These are phyloP conservation scores for Neonectria coccinea DNA, from an alignment of 2,329 filamentous ascomycete species.

Conservation along the genomic window DNA sequence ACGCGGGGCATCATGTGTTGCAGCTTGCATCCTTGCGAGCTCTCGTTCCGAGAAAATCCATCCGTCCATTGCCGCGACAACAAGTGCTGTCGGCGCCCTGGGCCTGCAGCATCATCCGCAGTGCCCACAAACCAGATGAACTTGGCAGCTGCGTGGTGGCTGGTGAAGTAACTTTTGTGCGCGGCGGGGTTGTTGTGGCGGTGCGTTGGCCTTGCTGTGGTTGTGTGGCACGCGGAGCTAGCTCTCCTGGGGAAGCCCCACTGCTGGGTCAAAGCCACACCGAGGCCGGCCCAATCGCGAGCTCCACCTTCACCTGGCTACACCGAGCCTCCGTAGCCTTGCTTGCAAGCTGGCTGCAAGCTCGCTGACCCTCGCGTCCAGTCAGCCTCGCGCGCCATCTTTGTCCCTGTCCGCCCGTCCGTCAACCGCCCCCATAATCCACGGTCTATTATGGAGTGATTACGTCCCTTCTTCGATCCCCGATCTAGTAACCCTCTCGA, in stretches of 20 bases:
- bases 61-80: constrained; percentile 30
- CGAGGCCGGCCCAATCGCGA: constrained; percentile 34
- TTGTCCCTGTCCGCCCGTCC: constrained; percentile 15
- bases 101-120: constrained; percentile 27
- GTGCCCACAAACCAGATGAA: constrained; percentile 19
- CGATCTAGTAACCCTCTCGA: constrained; percentile 17
- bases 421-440: constrained; percentile 15
- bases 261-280: constrained; percentile 12
- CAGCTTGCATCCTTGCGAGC: constrained; percentile 33
- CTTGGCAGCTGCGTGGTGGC: constrained; percentile 2
- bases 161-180: constrained; percentile 6
- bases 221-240: constrained; percentile 2
- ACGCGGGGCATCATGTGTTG: constrained; percentile 32
- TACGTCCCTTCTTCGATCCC: not conserved
- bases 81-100: constrained; percentile 6
- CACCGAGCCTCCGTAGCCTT: constrained; percentile 38
- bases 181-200: constrained; percentile 20
- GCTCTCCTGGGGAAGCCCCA: not conserved
- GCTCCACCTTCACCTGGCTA: constrained; percentile 16
- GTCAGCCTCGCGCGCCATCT: constrained; percentile 33
- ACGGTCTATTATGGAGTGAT: constrained; percentile 31
- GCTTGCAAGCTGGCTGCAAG: constrained; percentile 47
- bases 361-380: constrained; percentile 33
- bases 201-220: not conserved
- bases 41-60: constrained; percentile 29